Evolutionary conservation across 768 basidiomycete species (phyloP).

Genomic region (Trametopsis cervina): DNA sequence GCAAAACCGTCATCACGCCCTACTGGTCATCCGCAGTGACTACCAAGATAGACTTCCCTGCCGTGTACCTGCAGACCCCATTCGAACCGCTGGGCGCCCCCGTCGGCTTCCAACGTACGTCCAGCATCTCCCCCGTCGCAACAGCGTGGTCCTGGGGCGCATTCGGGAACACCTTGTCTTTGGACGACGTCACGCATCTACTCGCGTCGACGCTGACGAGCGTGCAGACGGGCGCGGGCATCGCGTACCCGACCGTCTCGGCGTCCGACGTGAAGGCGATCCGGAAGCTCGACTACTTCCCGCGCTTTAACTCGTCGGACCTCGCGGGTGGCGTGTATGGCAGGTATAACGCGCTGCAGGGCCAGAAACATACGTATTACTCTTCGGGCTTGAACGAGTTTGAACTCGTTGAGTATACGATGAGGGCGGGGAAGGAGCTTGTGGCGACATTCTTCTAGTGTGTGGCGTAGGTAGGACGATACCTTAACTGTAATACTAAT

Average conservation of each 20-base stretch:
- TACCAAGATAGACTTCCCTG: not conserved
- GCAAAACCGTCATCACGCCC: not conserved
- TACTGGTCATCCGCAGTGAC: not conserved
- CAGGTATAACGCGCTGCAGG: not conserved
- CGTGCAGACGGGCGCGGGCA: not conserved
- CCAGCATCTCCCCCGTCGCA: not conserved
- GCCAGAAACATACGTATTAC: not conserved
- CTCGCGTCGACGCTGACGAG: not conserved
- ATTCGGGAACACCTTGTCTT: not conserved
- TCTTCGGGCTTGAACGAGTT: not conserved
- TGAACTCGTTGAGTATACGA: not conserved
- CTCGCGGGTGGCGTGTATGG: not conserved
- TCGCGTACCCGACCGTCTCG: not conserved
- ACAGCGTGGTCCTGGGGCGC: not conserved
- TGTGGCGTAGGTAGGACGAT: no score
- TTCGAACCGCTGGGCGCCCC: not conserved
- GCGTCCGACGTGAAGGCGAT: not conserved
- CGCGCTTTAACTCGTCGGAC: not conserved
- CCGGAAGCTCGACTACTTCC: not conserved
- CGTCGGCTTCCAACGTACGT: not conserved
- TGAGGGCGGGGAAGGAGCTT: not conserved
- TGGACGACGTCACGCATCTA: not conserved
- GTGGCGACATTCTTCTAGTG: not conserved
- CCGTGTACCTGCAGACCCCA: not conserved
- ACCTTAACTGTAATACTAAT: no score